These are phyloP conservation scores for Ceratocystis variospora DNA, from an alignment of 2,329 filamentous ascomycete genomes.

Conservation along the genomic window DNA sequence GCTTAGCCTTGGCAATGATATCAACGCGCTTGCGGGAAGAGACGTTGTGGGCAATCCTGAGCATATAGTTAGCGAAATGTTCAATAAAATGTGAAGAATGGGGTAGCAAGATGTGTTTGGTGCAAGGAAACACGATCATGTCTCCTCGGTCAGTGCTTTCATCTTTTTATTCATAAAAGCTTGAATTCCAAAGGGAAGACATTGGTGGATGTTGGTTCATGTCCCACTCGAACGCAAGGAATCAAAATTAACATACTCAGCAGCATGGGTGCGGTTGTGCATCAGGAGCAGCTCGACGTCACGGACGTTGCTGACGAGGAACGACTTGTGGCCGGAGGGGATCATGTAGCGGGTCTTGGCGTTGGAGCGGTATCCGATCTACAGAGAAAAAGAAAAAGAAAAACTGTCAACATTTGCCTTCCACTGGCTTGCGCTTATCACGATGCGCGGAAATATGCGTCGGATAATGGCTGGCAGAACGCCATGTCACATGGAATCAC, in stretches of 20 bases:
- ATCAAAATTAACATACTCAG: constrained; percentile 58
- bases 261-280: constrained; percentile 99
- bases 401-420: constrained; percentile 7
- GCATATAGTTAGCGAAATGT: constrained; percentile 27
- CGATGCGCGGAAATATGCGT: neutral
- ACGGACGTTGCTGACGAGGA: constrained; percentile 93
- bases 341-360: constrained; percentile 99
- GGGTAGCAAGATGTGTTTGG: neutral
- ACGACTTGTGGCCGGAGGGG: constrained; percentile 98
- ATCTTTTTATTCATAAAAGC: neutral
- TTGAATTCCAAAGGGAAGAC: neutral
- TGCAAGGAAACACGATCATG: neutral
- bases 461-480: neutral
- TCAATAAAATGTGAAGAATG: neutral
- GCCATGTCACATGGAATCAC: constrained; percentile 28
- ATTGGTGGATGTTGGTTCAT: neutral
- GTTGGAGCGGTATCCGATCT: constrained; percentile 99
- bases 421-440: neutral
- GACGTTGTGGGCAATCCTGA: constrained; percentile 91
- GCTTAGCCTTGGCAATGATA: constrained; percentile 93
- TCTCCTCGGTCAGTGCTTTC: neutral
- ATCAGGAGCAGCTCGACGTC: constrained; percentile 97
- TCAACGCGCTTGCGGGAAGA: constrained; percentile 98
- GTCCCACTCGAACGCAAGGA: neutral
- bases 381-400: constrained; percentile 20